Conservation (phyloP, 2,329 filamentous ascomycete species). For the Penicillium crustosum region DNA sequence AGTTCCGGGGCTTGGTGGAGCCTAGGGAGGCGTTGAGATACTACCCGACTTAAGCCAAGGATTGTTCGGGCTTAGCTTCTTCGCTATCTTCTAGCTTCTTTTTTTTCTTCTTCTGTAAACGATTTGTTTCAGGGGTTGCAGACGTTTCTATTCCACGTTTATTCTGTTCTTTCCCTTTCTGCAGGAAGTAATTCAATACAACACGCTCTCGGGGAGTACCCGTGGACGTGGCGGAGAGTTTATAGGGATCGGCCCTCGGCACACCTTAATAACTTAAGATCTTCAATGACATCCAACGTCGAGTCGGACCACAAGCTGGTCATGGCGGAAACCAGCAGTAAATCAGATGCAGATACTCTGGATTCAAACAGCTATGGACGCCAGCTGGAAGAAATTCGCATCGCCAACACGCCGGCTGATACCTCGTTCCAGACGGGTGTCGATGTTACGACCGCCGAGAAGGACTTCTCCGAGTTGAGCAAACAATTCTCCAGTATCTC, state of each 20-base stretch:
- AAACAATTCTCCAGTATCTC: conserved; percentile 42
- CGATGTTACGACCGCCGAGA: conserved; percentile 48
- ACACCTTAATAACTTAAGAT: neutral
- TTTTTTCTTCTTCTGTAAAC: neutral
- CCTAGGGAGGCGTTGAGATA: neutral
- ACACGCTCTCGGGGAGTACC: neutral
- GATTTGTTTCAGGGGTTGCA: neutral
- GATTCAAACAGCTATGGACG: conserved; percentile 30
- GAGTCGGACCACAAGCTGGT: conserved; percentile 23
- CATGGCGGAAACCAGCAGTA: conserved; percentile 16
- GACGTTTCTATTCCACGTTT: neutral
- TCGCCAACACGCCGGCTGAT: conserved; percentile 34
- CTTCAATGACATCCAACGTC: neutral
- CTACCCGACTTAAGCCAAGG: conserved; percentile 1
- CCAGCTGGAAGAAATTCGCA: conserved; percentile 32
- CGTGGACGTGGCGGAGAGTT: neutral
- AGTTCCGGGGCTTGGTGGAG: neutral
- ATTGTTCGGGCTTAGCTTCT: conserved; percentile 4
- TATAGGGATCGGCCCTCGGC: neutral
- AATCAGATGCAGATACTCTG: conserved; percentile 32
- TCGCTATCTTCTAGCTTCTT: neutral
- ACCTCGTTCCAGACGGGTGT: conserved; percentile 40
- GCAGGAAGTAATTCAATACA: neutral
- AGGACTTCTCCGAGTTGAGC: conserved; percentile 44
- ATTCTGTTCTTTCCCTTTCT: too few species aligned